phyloP scores from a whole-genome alignment of 164 flowering plant genomes.

The Magnolia sinica region DNA sequence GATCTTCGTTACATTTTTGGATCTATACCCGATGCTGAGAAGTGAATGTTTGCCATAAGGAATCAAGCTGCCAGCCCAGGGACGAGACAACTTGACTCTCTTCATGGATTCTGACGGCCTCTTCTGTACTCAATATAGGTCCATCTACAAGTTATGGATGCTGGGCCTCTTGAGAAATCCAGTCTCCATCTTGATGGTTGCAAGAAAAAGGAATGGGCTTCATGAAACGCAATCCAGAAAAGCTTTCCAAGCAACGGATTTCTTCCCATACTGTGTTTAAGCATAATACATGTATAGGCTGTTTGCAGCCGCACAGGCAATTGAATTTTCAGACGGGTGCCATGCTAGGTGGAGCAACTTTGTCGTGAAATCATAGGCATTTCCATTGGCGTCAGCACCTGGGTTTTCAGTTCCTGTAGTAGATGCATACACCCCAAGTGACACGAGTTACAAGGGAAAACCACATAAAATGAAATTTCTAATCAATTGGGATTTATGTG shows the following conservation, averaged over 20 bases:
- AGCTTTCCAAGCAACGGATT: conserved; percentile 18
- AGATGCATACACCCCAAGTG: not conserved
- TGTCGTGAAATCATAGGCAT: conserved; percentile 81
- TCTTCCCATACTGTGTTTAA: conserved; percentile 24
- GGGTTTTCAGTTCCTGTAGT: conserved; percentile 71
- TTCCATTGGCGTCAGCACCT: conserved; percentile 82
- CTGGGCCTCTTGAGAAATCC: conserved; percentile 25
- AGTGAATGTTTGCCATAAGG: conserved; percentile 36
- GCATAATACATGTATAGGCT: conserved; percentile 99
- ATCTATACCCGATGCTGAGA: conserved; percentile 42
- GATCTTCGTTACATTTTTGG: conserved; percentile 52
- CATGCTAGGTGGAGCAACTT: conserved; percentile 96
- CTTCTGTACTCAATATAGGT: conserved; percentile 19
- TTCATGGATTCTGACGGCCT: conserved; percentile 26
- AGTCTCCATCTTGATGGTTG: conserved; percentile 21
- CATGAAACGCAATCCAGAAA: conserved; percentile 36
- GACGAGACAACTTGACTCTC: not conserved
- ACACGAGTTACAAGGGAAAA: not conserved
- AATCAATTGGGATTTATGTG: too few species aligned
- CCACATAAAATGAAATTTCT: not conserved
- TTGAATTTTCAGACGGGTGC: conserved; percentile 92
- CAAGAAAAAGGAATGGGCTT: conserved; percentile 8
- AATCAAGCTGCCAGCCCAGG: conserved; percentile 27
- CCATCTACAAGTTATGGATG: conserved; percentile 12
- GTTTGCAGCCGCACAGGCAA: conserved; percentile 99